A percentile compares a stretch with the other conserved stretches of the same genome.
phyloP scores from a whole-genome alignment of 2,329 filamentous ascomycete genomes.

The Fusarium poae region DNA sequence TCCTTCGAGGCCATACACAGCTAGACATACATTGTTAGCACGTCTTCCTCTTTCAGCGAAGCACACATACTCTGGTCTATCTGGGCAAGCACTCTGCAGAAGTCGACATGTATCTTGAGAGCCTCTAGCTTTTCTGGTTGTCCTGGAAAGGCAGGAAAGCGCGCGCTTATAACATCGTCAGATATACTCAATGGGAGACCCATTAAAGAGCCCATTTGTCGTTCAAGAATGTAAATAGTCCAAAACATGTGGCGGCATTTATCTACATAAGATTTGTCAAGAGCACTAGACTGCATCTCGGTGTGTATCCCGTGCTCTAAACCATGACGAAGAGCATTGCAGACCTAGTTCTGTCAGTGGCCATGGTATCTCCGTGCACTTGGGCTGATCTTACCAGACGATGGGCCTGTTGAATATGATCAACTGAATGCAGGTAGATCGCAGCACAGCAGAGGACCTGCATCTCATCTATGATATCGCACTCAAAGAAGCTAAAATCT shows the following conservation, averaged over 20 bases:
- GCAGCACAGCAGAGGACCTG: constrained; percentile 39
- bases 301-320: constrained; percentile 40
- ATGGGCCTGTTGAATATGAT: constrained; percentile 26
- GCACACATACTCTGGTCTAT: constrained; percentile 38
- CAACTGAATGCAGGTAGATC: constrained; percentile 33
- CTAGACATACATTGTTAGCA: constrained; percentile 5
- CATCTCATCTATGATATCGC: constrained; percentile 32
- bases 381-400: constrained; percentile 13
- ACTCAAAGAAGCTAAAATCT: constrained; percentile 36
- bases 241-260: constrained; percentile 33
- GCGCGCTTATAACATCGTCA: constrained; percentile 37
- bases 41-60: fast-evolving
- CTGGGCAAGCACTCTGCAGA: constrained; percentile 34
- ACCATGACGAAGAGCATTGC: constrained; percentile 26
- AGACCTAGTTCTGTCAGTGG: constrained; percentile 17
- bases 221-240: constrained; percentile 42
- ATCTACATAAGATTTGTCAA: constrained; percentile 30
- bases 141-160: constrained; percentile 22
- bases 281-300: constrained; percentile 31
- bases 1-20: constrained; percentile 43
- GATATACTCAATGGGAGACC: constrained; percentile 36
- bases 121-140: constrained; percentile 24
- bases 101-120: constrained; percentile 34
- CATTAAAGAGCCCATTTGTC: constrained; percentile 35
- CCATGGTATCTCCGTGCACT: fast-evolving